A percentile compares a stretch with the other conserved stretches of the same genome.
Evolutionary conservation across 768 basidiomycete genomes (phyloP).

Genomic region (Hysterangium stoloniferum): DNA sequence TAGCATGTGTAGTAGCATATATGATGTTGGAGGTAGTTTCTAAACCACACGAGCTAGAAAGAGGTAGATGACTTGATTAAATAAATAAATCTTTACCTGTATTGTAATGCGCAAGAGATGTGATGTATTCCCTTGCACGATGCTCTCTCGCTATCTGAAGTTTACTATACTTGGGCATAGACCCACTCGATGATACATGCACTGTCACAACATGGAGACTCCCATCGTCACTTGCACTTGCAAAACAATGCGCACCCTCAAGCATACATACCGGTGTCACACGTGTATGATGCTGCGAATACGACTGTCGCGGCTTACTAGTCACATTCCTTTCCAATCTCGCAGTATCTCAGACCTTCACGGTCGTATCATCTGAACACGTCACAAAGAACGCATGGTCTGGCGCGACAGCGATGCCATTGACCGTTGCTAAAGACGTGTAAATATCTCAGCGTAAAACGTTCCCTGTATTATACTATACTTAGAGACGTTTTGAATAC

Average conservation of each 20-base stretch:
- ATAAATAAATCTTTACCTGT: constrained; percentile 17
- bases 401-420: constrained; percentile 78
- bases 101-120: constrained; percentile 70
- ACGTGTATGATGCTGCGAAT: constrained; percentile 60
- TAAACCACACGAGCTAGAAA: constrained; percentile 20
- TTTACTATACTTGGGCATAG: constrained; percentile 78
- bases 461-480: no score
- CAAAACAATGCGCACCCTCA: constrained; percentile 85
- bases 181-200: constrained; percentile 56
- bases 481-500: no score
- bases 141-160: constrained; percentile 78
- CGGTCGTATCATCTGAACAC: constrained; percentile 31
- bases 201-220: constrained; percentile 58
- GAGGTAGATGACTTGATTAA: background rate
- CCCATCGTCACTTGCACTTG: constrained; percentile 33
- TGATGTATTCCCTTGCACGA: constrained; percentile 73
- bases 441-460: no score
- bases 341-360: constrained; percentile 51
- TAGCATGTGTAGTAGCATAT: constrained; percentile 76
- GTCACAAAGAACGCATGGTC: constrained; percentile 80
- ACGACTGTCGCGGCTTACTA: constrained; percentile 67
- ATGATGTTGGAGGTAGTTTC: constrained; percentile 78
- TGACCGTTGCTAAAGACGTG: constrained; percentile 79
- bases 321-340: constrained; percentile 93
- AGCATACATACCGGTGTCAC: constrained; percentile 69